A percentile compares a stretch with the other conserved stretches of the same genome.
These are phyloP conservation scores for Candolleomyces eurysporus DNA, from an alignment of 768 basidiomycete genomes.

Conservation along the genomic window DNA sequence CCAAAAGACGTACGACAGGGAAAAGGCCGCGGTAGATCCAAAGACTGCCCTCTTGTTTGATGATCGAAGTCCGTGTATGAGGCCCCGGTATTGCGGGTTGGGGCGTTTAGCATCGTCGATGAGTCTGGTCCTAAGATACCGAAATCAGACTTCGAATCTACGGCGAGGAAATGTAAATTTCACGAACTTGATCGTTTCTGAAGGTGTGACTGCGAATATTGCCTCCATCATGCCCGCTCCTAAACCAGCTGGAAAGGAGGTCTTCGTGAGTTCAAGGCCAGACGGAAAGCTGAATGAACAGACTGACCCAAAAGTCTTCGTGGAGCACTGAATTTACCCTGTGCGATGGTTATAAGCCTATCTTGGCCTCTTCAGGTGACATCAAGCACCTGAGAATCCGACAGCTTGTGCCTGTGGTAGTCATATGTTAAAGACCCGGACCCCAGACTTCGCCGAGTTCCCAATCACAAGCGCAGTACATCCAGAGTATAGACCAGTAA, in stretches of 20 bases:
- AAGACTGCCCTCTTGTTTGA: slow-evolving; percentile 78
- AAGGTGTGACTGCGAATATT: slow-evolving; percentile 92
- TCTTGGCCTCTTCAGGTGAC: neutral
- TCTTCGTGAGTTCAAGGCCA: neutral
- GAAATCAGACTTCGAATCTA: slow-evolving; percentile 25
- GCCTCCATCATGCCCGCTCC: slow-evolving; percentile 93
- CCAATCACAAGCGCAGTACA: slow-evolving; percentile 87
- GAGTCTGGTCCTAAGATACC: slow-evolving; percentile 76
- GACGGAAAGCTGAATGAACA: neutral
- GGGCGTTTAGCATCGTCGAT: slow-evolving; percentile 91
- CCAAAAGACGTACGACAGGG: slow-evolving; percentile 70
- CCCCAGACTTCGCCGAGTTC: slow-evolving; percentile 92
- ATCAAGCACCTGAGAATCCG: slow-evolving; percentile 71
- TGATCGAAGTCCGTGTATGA: slow-evolving; percentile 81
- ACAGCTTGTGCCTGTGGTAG: slow-evolving; percentile 80
- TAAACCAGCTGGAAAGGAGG: slow-evolving; percentile 54
- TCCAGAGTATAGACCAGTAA: slow-evolving; percentile 87
- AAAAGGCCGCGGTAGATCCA: slow-evolving; percentile 91
- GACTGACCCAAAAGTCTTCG: slow-evolving; percentile 72
- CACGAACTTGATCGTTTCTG: slow-evolving; percentile 94
- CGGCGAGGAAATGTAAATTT: neutral
- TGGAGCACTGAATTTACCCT: slow-evolving; percentile 92
- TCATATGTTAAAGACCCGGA: slow-evolving; percentile 95
- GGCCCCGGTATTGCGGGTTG: slow-evolving; percentile 80
- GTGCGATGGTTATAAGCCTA: slow-evolving; percentile 3